phyloP scores from a whole-genome alignment of 805 yeast species.

The Candida boleticola region DNA sequence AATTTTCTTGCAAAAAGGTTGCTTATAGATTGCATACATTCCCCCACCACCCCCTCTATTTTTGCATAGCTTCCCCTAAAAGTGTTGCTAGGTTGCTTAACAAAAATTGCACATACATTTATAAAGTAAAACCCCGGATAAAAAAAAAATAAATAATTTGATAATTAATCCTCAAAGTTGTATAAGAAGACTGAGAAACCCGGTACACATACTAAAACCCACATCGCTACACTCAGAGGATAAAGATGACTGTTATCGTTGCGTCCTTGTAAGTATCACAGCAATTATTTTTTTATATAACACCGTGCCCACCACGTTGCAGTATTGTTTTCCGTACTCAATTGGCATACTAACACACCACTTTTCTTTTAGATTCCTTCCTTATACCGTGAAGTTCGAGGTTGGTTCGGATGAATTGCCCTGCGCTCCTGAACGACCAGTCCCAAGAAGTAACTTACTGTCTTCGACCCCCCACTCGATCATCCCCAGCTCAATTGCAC shows the following conservation, averaged over 20 bases:
- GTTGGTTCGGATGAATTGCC: conserved; percentile 24
- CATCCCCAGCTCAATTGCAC: too few relatives aligned
- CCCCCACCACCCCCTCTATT: too few relatives aligned
- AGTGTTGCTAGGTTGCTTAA: neutral
- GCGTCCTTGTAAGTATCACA: conserved; percentile 59
- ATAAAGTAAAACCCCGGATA: too few relatives aligned
- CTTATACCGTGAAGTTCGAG: conserved; percentile 71
- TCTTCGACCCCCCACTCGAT: conserved; percentile 10
- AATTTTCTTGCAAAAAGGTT: too few relatives aligned
- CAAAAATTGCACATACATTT: too few relatives aligned
- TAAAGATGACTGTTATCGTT: conserved; percentile 71
- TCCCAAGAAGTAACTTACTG: neutral
- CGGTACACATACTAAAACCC: too few relatives aligned
- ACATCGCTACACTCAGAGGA: too few relatives aligned
- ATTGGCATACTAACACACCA: conserved; percentile 14
- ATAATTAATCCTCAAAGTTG: neutral
- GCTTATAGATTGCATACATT: neutral
- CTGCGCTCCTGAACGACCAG: conserved; percentile 4
- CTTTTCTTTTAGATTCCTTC: conserved; percentile 49
- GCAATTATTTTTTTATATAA: too few relatives aligned
- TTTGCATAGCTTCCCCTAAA: too few relatives aligned
- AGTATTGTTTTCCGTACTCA: too few relatives aligned
- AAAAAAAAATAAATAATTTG: too few relatives aligned
- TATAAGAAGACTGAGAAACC: neutral
- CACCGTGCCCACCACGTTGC: too few relatives aligned